phyloP scores from a whole-genome alignment of 2,329 filamentous ascomycete species.

The Lecanicillium sp. region DNA sequence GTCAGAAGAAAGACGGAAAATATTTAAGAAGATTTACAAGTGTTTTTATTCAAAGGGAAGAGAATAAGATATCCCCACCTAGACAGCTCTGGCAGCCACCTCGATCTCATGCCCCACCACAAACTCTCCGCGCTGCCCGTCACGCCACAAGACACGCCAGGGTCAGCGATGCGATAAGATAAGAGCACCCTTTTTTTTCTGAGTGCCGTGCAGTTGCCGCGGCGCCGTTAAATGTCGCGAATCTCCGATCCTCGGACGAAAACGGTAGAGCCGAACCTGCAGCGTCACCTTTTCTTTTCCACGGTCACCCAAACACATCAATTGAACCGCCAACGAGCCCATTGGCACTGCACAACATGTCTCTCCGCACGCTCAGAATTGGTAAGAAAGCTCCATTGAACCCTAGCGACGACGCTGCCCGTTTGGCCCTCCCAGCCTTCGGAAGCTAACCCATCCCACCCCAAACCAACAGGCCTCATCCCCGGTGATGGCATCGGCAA shows the following conservation, averaged over 20 bases:
- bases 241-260: constrained; percentile 19
- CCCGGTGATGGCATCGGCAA: constrained; percentile 97
- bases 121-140: no score
- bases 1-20: no score
- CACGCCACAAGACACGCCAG: no score
- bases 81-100: no score
- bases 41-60: no score
- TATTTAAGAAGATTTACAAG: no score
- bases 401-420: constrained; percentile 3
- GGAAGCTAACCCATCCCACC: neutral
- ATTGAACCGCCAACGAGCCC: constrained; percentile 4
- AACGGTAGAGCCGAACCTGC: constrained; percentile 4
- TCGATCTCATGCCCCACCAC: no score
- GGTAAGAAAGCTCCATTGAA: constrained; percentile 22
- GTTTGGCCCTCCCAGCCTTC: neutral
- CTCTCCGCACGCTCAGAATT: constrained; percentile 34
- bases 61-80: no score
- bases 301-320: constrained; percentile 1
- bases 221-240: constrained; percentile 11
- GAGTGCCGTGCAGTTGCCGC: no score
- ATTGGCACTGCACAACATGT: constrained; percentile 22
- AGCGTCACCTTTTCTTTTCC: neutral
- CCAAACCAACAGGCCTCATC: constrained; percentile 66
- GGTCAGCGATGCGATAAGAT: no score
- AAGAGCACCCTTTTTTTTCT: constrained; percentile 5